Evolutionary conservation across 2,329 filamentous ascomycete species (phyloP), one percentile per base, ranked within the genome.

Genomic region (Penicillium sp.): DNA sequence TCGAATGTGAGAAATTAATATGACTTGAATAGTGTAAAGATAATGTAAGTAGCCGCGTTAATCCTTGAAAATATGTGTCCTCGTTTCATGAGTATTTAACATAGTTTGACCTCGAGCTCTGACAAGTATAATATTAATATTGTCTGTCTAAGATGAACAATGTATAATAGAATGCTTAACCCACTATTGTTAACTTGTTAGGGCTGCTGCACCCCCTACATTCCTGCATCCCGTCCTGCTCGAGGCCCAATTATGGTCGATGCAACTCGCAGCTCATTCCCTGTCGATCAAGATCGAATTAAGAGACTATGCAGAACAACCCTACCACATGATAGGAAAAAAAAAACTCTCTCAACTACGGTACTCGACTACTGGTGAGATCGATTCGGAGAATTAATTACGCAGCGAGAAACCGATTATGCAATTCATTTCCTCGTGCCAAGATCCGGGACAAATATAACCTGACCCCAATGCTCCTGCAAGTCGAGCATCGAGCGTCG

Each of bases 381-480:
- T 15, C 17, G 3, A 8, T 13, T 2, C 26, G 19, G 19, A 53
- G 51, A 54, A 2, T 15, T 13, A 12, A n/a, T n/a, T 47, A 2
- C 12, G 6, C 35, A 35, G 28, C 35, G 35, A 49, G 15, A 49
- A 13, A 45, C 6, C 30, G 15, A 57, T 44, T 7, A 64, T 63
- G 51, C 54, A 53, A 60, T 69, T 70, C 68, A 69, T 69, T 67
- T 67, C 67, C 64, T 69, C 65, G 61, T 70, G 58, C 55, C 60
- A 68, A 62, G 35, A 44, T 49, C 30, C 49, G 42, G 44, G 38
- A 17, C 12, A 51, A 42, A 64, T 56, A 51, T 28, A 55, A 55
- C 28, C 26, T 12, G 4, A 30, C 12, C n/a, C 50, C 7, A 6
- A 28, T 6, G 28, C 28, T 53, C 38, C 40, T 40, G 35, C 35